A percentile compares a stretch with the other conserved stretches of the same genome.
Conservation (phyloP, 139 green algal species). For the Desmodesmus armatus region DNA sequence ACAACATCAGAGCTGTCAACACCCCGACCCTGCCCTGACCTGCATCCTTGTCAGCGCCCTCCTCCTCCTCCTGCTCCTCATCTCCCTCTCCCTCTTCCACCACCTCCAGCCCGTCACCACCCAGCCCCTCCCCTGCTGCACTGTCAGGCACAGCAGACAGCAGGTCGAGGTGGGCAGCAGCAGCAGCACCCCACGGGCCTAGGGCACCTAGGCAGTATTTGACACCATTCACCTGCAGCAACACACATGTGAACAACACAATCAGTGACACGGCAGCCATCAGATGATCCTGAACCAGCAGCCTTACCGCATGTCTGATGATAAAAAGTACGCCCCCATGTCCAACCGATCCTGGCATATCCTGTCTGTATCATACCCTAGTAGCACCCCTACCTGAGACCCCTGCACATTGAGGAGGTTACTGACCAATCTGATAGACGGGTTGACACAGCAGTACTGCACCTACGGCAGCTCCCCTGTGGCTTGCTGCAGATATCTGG, state of each 20-base stretch:
- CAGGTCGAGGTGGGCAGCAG: constrained; percentile 38
- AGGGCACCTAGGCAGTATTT: neutral
- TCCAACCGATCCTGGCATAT: too few relatives aligned
- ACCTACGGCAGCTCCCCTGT: too few relatives aligned
- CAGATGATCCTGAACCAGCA: too few relatives aligned
- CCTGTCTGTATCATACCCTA: too few relatives aligned
- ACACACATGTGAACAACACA: neutral
- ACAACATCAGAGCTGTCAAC: neutral
- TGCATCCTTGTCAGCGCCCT: neutral
- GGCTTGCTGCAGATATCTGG: too few relatives aligned
- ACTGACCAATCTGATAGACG: too few relatives aligned
- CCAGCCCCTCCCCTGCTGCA: neutral
- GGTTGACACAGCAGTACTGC: too few relatives aligned
- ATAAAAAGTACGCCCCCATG: too few relatives aligned
- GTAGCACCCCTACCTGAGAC: too few relatives aligned
- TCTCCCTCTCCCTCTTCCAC: neutral
- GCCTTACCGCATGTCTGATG: too few relatives aligned
- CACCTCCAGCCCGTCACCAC: neutral
- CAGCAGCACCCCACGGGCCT: constrained; percentile 31
- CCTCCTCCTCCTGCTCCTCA: neutral
- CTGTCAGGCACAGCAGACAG: neutral
- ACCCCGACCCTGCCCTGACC: neutral
- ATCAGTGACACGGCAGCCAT: neutral
- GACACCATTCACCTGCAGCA: constrained; percentile 10
- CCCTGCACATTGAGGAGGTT: too few relatives aligned